Evolutionary conservation across 306 rosid species (phyloP), one percentile per base, ranked within the genome.

Genomic region (Cyclanthera cordifolia): DNA sequence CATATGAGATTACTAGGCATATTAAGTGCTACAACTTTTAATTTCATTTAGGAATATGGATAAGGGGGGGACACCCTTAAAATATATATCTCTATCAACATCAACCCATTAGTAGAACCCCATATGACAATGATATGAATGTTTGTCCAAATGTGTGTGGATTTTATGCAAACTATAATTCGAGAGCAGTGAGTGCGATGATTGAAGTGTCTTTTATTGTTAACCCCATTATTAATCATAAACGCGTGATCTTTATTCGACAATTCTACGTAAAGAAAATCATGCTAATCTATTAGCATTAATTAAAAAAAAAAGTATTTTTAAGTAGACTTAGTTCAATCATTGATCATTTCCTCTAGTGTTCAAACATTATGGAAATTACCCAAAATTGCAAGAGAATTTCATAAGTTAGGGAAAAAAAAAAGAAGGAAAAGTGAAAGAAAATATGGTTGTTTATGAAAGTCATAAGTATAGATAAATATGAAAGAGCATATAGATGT

Each of bases 111-210:
- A 28, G 4, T 28, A 28, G 4, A 28, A 28, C 4, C 2, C 4
- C 4, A 28, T 28, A 28, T 37, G 10, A 11, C 2, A 4, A 43
- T 63, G 69, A 41, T 20, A 63, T 21, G 52, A 63, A 13, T 63
- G 13, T 32, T 25, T 63, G 34, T 41, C 13, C n/a, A n/a, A 52
- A 45, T 51, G 21, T 21, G 52, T 43, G 43, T 19, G 23, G 46
- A 12, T 63, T 61, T 63, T 43, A 63, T 17, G 52, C 25, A 51
- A 63, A 63, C 25, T 41, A 41, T 63, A 63, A 63, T 20, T 63
- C 12, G 34, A 41, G 6, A 0, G n/a, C 13, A 63, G 69, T 63
- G 50, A 48, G 50, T 63, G 52, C 13, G 52, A 63, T 63, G 69
- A 41, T 63, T 63, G 52, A 43, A 41, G 13, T 63, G 32, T 63